Percentiles rank a stretch among this genome's conserved stretches.
phyloP scores from a whole-genome alignment of 352 stramenopile genomes.

The Aphanomyces astaci region DNA sequence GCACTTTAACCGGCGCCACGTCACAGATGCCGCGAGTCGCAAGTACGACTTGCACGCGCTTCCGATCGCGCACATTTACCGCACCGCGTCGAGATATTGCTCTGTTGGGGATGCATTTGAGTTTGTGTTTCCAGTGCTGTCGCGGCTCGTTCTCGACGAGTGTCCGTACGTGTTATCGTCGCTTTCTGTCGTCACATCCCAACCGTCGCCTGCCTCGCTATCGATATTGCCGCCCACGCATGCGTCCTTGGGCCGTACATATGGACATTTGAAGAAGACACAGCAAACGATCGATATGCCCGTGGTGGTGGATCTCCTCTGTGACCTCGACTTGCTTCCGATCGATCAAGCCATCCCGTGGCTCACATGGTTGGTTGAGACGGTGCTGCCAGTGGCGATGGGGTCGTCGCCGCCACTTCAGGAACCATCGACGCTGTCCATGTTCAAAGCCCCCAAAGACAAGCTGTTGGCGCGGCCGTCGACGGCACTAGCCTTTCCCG shows the following conservation, averaged over 20 bases:
- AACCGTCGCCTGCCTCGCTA: neutral
- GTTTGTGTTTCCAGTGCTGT: slow-evolving; percentile 21
- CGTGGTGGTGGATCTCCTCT: neutral
- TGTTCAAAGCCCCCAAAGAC: neutral
- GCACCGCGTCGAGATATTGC: neutral
- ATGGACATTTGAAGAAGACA: neutral
- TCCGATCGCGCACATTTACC: neutral
- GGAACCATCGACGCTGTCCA: neutral
- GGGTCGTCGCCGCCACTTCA: neutral
- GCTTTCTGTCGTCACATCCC: too few relatives aligned
- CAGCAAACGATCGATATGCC: neutral
- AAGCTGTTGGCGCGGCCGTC: neutral
- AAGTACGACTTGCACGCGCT: slow-evolving; percentile 10
- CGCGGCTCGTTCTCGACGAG: slow-evolving; percentile 19
- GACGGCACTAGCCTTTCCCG: neutral
- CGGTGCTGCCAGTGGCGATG: slow-evolving; percentile 7
- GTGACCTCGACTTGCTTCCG: neutral
- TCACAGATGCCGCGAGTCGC: neutral
- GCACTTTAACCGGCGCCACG: slow-evolving; percentile 13
- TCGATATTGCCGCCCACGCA: neutral
- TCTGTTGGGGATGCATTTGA: slow-evolving; percentile 4
- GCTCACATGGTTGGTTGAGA: neutral
- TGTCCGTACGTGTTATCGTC: neutral
- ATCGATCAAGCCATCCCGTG: neutral
- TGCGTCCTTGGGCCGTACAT: neutral